Conservation (phyloP, 2,329 filamentous ascomycete species). For the Alternaria brassicae region DNA sequence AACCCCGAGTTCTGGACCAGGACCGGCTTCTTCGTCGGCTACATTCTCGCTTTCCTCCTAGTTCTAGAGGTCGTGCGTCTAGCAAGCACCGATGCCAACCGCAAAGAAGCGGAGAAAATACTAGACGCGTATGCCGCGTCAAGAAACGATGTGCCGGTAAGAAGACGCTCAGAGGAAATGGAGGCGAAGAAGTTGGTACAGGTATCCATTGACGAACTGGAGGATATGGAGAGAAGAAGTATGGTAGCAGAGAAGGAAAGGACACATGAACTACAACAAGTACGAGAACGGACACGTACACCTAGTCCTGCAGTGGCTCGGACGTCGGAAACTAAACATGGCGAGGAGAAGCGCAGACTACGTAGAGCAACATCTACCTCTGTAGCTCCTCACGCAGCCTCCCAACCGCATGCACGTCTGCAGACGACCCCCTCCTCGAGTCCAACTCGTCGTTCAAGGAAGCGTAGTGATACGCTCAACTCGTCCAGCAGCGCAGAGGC, state of each 20-base stretch:
- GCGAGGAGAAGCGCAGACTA: constrained; percentile 13
- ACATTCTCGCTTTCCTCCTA: constrained; percentile 29
- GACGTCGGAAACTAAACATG: constrained; percentile 4
- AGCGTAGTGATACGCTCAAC: constrained; percentile 32
- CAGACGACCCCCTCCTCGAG: constrained; percentile 7
- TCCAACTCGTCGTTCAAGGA: constrained; percentile 24
- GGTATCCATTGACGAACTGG: constrained; percentile 6
- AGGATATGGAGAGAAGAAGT: constrained; percentile 13
- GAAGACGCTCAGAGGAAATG: constrained; percentile 4
- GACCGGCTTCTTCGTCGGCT: constrained; percentile 33
- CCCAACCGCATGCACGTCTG: constrained; percentile 4
- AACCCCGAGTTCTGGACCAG: constrained; percentile 24
- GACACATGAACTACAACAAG: neutral
- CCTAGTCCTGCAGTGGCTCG: constrained; percentile 13
- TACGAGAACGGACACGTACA: constrained; percentile 6
- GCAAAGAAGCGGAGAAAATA: constrained; percentile 33
- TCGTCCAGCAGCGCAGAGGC: constrained; percentile 23
- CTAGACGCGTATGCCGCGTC: constrained; percentile 28
- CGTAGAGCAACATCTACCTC: constrained; percentile 3
- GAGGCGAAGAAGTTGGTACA: neutral
- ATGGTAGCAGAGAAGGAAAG: neutral
- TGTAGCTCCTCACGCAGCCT: neutral
- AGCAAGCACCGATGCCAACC: constrained; percentile 30
- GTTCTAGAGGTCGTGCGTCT: constrained; percentile 32
- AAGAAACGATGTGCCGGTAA: neutral